Percentiles rank a stretch among this genome's conserved stretches.
phyloP scores from a whole-genome alignment of 202 grass and related monocot genomes.

The Saccharum hybrid region DNA sequence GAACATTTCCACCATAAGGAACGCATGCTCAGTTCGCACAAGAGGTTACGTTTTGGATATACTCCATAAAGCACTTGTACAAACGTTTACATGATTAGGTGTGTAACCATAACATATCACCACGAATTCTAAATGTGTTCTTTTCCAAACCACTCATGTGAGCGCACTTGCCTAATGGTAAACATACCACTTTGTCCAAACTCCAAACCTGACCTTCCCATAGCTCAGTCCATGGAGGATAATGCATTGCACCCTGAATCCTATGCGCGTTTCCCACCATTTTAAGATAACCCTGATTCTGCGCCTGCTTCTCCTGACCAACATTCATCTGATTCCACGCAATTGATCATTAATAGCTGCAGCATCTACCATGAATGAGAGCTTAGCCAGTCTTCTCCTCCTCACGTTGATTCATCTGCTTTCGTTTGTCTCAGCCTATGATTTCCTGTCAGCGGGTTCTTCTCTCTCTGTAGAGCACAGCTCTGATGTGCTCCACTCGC shows the following conservation, averaged over 20 bases:
- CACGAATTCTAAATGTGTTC: background rate
- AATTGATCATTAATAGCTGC: background rate
- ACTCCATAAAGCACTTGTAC: background rate
- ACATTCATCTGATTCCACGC: background rate
- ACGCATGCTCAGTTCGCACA: too few species aligned
- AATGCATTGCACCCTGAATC: background rate
- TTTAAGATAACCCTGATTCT: background rate
- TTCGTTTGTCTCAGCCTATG: background rate
- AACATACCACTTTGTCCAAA: background rate
- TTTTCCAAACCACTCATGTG: background rate
- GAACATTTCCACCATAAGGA: too few species aligned
- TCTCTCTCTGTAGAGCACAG: slow-evolving; percentile 50
- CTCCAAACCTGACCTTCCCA: background rate
- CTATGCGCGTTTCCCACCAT: background rate
- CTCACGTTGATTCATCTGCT: slow-evolving; percentile 28
- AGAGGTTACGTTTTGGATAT: background rate
- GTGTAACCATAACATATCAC: slow-evolving; percentile 4
- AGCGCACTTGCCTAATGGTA: background rate
- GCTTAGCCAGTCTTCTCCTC: slow-evolving; percentile 1
- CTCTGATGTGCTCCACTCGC: slow-evolving; percentile 52
- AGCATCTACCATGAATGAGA: slow-evolving; percentile 16
- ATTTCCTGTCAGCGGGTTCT: slow-evolving; percentile 32
- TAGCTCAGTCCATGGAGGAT: background rate
- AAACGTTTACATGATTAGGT: background rate
- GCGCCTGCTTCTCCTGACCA: background rate